Base-by-base conservation (phyloP, 1,284 basidiomycete genomes). In the Cryptococcus hybrid region DNA sequence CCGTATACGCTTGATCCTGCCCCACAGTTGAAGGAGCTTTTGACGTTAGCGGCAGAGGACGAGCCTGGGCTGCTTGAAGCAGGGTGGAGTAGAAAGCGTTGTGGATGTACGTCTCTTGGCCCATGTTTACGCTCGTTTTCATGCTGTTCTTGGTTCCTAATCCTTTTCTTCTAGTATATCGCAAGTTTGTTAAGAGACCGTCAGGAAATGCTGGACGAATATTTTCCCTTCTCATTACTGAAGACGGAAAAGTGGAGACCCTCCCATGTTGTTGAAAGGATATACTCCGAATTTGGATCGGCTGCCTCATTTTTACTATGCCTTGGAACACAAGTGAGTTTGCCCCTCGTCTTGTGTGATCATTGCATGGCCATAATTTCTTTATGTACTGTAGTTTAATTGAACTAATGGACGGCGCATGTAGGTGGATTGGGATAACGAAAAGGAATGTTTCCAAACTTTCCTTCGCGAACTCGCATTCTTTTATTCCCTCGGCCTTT, bases 381-480 rank as follows among this genome's bases (percentile, higher is more conserved):
- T 30, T 30, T 30, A 30, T 30, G 30, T 30, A 30, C 30, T 30
- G 30, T 30, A 30, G 3, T 30, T 30, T 30, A 30, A 35, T 4
- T 35, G 8, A 34, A 35, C 36, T 34, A 45, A 39, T 11, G 30
- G 39, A 38, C 42, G 9, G 38, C 63, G 75, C 30, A 35, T 7
- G 44, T 66, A 95, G 86, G 92, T 97, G 35, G 82, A 93, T 66
- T 99, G 95, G 95, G 81, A 82, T 7, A 82, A 85, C 2, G 96
- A 99, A 74, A 81, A 82, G 51, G 85, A 84, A 57, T 99, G 95
- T 73, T 98, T 99, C 70, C 83, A 85, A 15, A 83, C 85, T 0
- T 88, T 99, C 69, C 80, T 96, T 24, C 85, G 87, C 36, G 95
- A 99, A 77, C 80, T 99, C 1, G 93, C 92, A 0, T 89, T 86